Evolutionary conservation across 305 asterid species (phyloP), one percentile per base, ranked within the genome.

Genomic region (Rubia tinctorum): DNA sequence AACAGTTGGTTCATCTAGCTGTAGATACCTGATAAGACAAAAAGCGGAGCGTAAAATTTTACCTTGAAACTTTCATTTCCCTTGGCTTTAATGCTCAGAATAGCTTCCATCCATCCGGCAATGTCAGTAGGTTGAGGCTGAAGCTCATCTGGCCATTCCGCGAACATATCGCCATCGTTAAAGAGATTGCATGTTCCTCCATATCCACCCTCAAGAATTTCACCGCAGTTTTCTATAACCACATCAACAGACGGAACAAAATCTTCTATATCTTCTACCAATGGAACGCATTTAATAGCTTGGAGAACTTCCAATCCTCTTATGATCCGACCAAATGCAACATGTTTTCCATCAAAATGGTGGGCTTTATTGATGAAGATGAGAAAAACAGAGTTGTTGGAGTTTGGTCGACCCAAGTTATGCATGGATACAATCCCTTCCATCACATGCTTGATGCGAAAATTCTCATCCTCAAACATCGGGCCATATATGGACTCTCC

Each of bases 361-460:
- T 80, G 62, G 23, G 79, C 30, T 64, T 78, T 79, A 23, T 81
- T 76, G 14, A 66, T 77, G 13, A 82, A 71, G 70, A 83, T 76
- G 44, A 81, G 68, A 69, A 83, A 83, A 71, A 74, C 83, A 58
- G 87, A 83, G 12, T 78, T 80, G 6, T 83, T 83, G 14, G 79
- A 61, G 76, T 37, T 11, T 85, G 83, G 61, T 85, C 87, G 73
- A 73, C 66, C 72, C 34, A 81, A 27, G 77, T 83, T 83, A 59
- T 81, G 82, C 87, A 83, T 83, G 0, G 85, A 83, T 15, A 83
- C 30, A 82, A 81, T 81, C 64, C 87, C 87, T 65, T 83, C 81
- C 40, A 83, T 74, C 75, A 78, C 87, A 53, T 83, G 85, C 71
- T 81, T 83, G 62, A 83, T 68, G 34, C 73, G 73, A 58, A 83